Percentiles rank a stretch among this genome's conserved stretches.
These are phyloP conservation scores for Pseudocercospora fuligena DNA, from an alignment of 2,329 filamentous ascomycete genomes.

Conservation along the genomic window DNA sequence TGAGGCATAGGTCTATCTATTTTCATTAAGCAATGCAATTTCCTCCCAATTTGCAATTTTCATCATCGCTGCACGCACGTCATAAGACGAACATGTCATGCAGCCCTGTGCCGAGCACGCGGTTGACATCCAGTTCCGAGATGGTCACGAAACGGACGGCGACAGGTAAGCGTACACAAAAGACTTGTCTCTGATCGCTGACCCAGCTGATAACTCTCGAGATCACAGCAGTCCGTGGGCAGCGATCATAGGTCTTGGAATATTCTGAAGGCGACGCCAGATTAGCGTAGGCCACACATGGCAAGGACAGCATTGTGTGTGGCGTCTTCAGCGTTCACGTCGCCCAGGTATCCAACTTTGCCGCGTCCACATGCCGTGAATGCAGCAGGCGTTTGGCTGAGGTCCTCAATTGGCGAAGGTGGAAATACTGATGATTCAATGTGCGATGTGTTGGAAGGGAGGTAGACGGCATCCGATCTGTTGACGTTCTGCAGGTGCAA, in stretches of 20 bases:
- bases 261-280: neutral
- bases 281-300: conserved; percentile 27
- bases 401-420: conserved; percentile 21
- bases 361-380: conserved; percentile 22
- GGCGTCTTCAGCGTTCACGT: conserved; percentile 28
- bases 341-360: conserved; percentile 28
- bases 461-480: conserved; percentile 25
- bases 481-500: conserved; percentile 28
- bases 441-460: conserved; percentile 21
- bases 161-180: neutral
- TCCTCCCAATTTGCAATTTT: neutral
- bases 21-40: neutral
- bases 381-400: conserved; percentile 29
- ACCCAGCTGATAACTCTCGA: neutral
- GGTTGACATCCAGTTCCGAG: neutral
- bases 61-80: neutral
- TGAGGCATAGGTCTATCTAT: conserved; percentile 1
- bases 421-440: conserved; percentile 28
- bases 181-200: neutral
- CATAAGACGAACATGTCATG: neutral
- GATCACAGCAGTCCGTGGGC: neutral
- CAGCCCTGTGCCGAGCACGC: neutral
- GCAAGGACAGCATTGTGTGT: conserved; percentile 24
- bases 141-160: neutral
- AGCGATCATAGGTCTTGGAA: neutral